Evolutionary conservation across 257 asterid species (phyloP).

Genomic region (Thymus quinquecostatus): DNA sequence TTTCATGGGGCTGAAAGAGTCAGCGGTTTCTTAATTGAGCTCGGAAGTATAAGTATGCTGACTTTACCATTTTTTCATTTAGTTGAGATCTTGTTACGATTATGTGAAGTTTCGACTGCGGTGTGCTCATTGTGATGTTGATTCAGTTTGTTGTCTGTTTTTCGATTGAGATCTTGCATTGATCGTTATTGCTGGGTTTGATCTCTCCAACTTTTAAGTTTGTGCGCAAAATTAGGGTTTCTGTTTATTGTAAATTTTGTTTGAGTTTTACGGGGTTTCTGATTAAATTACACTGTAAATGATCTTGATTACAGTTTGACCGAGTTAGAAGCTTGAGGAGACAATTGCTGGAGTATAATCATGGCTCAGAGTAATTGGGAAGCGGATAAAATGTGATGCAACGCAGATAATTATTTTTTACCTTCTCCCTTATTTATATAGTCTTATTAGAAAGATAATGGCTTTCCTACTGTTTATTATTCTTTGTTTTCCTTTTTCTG

Average conservation of each 20-base stretch:
- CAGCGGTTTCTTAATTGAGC: slow-evolving; percentile 24
- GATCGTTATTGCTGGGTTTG: slow-evolving; percentile 62
- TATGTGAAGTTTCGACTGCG: slow-evolving; percentile 25
- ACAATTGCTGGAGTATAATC: slow-evolving; percentile 29
- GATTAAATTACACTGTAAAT: slow-evolving; percentile 28
- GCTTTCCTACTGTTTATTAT: not conserved
- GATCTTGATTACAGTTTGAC: slow-evolving; percentile 39
- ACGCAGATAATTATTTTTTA: not conserved
- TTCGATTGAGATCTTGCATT: slow-evolving; percentile 50
- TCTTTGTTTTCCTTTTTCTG: not conserved
- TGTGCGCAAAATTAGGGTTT: slow-evolving; percentile 28
- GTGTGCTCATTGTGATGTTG: slow-evolving; percentile 29
- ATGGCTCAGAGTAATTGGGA: slow-evolving; percentile 99
- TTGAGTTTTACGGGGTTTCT: not conserved
- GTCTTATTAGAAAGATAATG: slow-evolving; percentile 2
- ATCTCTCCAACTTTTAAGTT: slow-evolving; percentile 49
- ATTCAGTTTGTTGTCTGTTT: slow-evolving; percentile 45
- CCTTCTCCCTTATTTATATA: slow-evolving; percentile 6
- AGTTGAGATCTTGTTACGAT: slow-evolving; percentile 30
- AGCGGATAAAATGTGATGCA: slow-evolving; percentile 90
- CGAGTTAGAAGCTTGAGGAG: slow-evolving; percentile 28
- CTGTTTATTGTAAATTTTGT: not conserved
- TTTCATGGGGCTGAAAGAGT: slow-evolving; percentile 8
- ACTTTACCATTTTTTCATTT: slow-evolving; percentile 17
- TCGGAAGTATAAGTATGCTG: slow-evolving; percentile 27